Conservation (phyloP, 148 eudicot species). For the Nepenthes mirabilis region DNA sequence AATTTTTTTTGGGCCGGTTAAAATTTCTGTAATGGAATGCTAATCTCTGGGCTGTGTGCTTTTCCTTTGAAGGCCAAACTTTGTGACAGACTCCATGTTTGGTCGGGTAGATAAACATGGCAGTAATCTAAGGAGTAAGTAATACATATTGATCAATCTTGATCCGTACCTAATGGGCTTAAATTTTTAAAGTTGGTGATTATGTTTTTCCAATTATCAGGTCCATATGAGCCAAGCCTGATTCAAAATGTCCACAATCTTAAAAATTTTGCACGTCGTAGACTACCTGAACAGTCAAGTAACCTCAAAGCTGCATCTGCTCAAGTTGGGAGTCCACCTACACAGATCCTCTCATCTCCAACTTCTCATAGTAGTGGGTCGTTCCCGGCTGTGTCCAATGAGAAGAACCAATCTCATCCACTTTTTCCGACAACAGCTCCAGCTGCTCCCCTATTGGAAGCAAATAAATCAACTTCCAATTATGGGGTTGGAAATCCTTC, state of each 20-base stretch:
- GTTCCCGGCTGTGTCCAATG: constrained; percentile 48
- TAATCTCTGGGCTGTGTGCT: constrained; percentile 4
- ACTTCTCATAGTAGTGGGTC: constrained; percentile 71
- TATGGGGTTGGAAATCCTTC: constrained; percentile 11
- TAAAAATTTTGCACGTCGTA: constrained; percentile 30
- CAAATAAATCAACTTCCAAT: constrained; percentile 8
- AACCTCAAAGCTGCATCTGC: constrained; percentile 56
- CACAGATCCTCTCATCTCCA: constrained; percentile 22
- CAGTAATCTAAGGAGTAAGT: constrained; percentile 41
- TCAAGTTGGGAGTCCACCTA: constrained; percentile 12
- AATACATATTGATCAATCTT: not conserved
- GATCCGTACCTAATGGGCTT: not conserved
- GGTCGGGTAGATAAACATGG: constrained; percentile 14
- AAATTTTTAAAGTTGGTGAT: not conserved
- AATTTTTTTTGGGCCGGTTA: too few species aligned
- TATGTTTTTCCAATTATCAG: constrained; percentile 18
- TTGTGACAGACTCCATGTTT: constrained; percentile 12
- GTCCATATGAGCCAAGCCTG: constrained; percentile 18
- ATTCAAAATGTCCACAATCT: constrained; percentile 14
- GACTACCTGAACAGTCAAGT: constrained; percentile 51
- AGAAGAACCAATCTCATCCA: constrained; percentile 14
- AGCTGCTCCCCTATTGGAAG: constrained; percentile 8
- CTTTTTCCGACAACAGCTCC: constrained; percentile 5
- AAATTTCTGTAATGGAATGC: not conserved
- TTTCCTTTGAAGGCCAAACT: constrained; percentile 34